Evolutionary conservation across 371 early-diverging fungal species (phyloP).

Genomic region (Furculomyces boomerangus): DNA sequence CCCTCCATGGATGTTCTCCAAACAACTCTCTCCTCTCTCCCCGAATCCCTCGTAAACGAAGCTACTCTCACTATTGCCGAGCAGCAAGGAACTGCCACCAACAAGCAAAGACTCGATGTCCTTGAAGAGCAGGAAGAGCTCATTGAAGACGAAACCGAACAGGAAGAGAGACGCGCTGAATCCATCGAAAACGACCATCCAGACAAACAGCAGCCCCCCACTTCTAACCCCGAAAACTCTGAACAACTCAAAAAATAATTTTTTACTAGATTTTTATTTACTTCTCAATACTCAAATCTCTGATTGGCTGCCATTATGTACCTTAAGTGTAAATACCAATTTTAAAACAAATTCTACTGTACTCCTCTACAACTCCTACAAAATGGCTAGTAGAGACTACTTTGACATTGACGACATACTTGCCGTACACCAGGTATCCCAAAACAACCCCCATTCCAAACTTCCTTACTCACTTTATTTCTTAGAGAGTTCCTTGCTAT

Average conservation of each 20-base stretch:
- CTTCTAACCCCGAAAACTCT: no score
- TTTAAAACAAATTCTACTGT: no score
- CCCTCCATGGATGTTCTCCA: constrained; percentile 61
- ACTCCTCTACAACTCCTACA: no score
- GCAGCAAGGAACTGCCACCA: constrained; percentile 69
- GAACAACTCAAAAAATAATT: no score
- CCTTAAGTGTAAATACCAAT: no score
- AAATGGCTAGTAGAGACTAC: not conserved
- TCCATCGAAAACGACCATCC: not conserved
- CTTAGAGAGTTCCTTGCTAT: constrained; percentile 2
- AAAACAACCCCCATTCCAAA: not conserved
- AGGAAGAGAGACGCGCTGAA: constrained; percentile 22
- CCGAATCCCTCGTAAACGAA: constrained; percentile 77
- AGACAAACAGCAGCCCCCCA: not conserved
- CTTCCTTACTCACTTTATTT: not conserved
- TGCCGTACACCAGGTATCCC: constrained; percentile 1
- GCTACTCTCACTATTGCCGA: constrained; percentile 77
- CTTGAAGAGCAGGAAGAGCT: constrained; percentile 88
- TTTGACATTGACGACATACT: constrained; percentile 4
- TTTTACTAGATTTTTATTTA: no score
- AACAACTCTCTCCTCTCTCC: constrained; percentile 81
- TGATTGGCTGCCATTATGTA: no score
- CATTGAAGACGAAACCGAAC: constrained; percentile 74
- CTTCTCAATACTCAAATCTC: no score
- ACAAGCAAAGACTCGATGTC: constrained; percentile 81